A percentile compares a stretch with the other conserved stretches of the same genome.
These are phyloP conservation scores for Paulinella micropora DNA, from an alignment of 78 protist species.

Conservation along the genomic window DNA sequence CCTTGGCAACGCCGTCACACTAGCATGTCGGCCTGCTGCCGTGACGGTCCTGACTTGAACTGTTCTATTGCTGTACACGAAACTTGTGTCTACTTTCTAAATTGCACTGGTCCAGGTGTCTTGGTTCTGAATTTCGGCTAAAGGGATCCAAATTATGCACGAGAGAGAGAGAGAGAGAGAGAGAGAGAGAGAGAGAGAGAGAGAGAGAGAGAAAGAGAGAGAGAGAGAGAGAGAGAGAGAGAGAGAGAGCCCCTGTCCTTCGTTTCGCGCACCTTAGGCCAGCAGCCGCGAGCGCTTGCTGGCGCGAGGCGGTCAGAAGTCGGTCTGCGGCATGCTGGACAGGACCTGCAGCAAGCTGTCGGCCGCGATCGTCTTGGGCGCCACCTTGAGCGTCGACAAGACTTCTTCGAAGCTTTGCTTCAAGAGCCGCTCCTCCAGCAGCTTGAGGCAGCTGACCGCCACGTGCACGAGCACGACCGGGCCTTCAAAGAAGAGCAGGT, in stretches of 20 bases:
- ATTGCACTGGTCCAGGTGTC: too few relatives aligned
- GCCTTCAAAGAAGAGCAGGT: background rate
- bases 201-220: background rate
- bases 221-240: background rate
- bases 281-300: background rate
- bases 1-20: too few relatives aligned
- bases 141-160: background rate
- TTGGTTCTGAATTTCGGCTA: background rate
- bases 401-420: background rate
- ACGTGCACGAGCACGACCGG: background rate
- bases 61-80: too few relatives aligned
- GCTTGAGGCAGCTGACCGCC: background rate
- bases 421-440: background rate
- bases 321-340: too few relatives aligned
- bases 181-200: background rate
- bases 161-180: background rate
- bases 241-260: background rate
- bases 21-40: too few relatives aligned
- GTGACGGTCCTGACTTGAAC: too few relatives aligned
- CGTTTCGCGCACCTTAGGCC: background rate
- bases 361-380: too few relatives aligned
- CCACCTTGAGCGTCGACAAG: background rate
- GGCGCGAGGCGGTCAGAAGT: too few relatives aligned
- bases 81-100: too few relatives aligned
- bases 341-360: too few relatives aligned